These are phyloP conservation scores for Fusarium cicatricum DNA, from an alignment of 2,329 filamentous ascomycete species.

Conservation along the genomic window DNA sequence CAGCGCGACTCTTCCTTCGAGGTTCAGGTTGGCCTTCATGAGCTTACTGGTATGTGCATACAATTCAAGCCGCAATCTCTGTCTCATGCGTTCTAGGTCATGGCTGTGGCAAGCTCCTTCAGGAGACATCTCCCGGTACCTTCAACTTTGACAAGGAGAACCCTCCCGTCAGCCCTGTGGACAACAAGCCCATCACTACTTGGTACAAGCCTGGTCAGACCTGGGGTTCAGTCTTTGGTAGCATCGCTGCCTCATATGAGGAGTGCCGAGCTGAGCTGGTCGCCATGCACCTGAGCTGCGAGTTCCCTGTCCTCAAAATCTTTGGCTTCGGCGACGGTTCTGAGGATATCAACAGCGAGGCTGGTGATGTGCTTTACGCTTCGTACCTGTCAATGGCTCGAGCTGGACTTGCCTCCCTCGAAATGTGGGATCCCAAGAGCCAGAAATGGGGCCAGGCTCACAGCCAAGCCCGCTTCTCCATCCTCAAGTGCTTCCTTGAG, in stretches of 20 bases:
- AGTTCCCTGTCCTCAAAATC: conserved; percentile 87
- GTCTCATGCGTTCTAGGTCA: conserved; percentile 63
- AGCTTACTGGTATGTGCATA: conserved; percentile 65
- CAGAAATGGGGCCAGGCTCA: conserved; percentile 94
- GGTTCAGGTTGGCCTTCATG: conserved; percentile 94
- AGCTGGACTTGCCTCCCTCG: conserved; percentile 86
- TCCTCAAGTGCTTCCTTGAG: conserved; percentile 83
- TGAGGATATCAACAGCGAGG: conserved; percentile 75
- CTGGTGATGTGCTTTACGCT: conserved; percentile 86
- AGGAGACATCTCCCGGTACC: conserved; percentile 81
- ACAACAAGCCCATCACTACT: conserved; percentile 75
- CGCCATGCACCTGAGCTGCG: conserved; percentile 89
- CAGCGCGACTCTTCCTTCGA: conserved; percentile 91
- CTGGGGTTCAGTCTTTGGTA: conserved; percentile 91
- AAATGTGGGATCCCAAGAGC: conserved; percentile 93
- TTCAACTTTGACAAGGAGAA: conserved; percentile 90
- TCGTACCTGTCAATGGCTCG: conserved; percentile 94
- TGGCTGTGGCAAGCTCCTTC: conserved; percentile 91
- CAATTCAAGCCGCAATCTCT: too few relatives aligned
- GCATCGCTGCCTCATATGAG: conserved; percentile 88
- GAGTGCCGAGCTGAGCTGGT: conserved; percentile 95
- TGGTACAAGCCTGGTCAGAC: conserved; percentile 97
- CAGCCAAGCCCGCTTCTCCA: conserved; percentile 90
- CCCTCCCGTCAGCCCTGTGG: conserved; percentile 83
- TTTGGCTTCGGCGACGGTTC: conserved; percentile 89